Evolutionary conservation across 2,329 filamentous ascomycete genomes (phyloP).

Genomic region (Monilinia fructicola): DNA sequence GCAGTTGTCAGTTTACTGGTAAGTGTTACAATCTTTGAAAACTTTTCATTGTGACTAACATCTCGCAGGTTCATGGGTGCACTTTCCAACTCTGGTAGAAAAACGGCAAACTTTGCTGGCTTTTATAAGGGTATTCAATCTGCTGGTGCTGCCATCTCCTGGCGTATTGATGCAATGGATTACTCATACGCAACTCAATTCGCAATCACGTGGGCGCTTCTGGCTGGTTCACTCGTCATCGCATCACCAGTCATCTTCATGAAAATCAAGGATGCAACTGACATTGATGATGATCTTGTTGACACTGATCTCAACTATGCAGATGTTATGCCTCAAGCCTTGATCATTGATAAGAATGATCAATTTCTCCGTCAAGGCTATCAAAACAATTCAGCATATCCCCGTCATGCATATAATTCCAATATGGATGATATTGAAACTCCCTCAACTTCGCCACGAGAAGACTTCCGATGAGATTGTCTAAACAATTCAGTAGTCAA

Average conservation of each 20-base stretch:
- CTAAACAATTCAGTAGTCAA: not conserved
- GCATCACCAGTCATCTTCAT: constrained; percentile 74
- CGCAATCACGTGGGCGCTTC: constrained; percentile 70
- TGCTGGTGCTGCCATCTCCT: constrained; percentile 72
- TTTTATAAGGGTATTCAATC: constrained; percentile 88
- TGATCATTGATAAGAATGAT: constrained; percentile 7
- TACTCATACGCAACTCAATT: constrained; percentile 70
- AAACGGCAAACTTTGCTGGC: constrained; percentile 83
- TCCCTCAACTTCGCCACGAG: not conserved
- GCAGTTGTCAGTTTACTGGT: constrained; percentile 88
- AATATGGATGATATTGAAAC: constrained; percentile 12
- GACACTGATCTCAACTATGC: constrained; percentile 81
- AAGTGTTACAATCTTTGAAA: constrained; percentile 56
- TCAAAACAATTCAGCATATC: not conserved
- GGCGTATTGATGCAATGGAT: constrained; percentile 62
- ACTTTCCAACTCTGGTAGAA: constrained; percentile 84
- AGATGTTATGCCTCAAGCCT: constrained; percentile 53
- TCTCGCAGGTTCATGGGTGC: constrained; percentile 78
- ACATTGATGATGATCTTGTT: constrained; percentile 75
- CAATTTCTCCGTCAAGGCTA: not conserved
- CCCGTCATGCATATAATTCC: not conserved
- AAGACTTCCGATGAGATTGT: not conserved
- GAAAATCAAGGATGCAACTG: constrained; percentile 75
- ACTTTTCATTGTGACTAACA: constrained; percentile 20
- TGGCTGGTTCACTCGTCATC: constrained; percentile 69